Base-by-base conservation (phyloP, 176 grass and related monocot species). In the Poa annua region DNA sequence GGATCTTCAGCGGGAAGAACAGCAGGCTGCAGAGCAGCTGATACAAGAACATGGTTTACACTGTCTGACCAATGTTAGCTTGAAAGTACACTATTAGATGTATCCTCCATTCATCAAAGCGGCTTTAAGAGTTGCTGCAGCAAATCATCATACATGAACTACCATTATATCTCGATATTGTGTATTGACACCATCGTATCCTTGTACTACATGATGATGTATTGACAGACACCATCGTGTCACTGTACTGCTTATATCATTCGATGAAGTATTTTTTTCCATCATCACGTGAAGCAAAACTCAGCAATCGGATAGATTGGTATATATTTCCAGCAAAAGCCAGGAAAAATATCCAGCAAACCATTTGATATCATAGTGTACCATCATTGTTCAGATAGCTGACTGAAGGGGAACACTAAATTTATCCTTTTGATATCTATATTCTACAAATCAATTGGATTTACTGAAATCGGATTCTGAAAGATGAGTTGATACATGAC, bases 1-100 rank as follows among this genome's bases (percentile, higher is more conserved):
- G 15, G 48, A 77, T 92, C 25, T 92, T 89, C 36, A 11, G 76
- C 16, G 79, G 55, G 22, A 75, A 82, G 22, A 79, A 82, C 2
- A 15, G 44, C 26, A 69, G 11, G 3, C 22, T 70, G 45, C 85
- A 91, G 75, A 87, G 51, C 68, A 89, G 62, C 41, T 89, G 77
- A 89, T 39, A 0, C 2, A 65, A 26, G 3, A 66, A 88, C 54
- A 55, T 35, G 24, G 48, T 56, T 79, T 79, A 35, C 56, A 25
- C 2, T 67, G 24, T 66, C 34, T 88, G 66, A 74, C 34, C 39
- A 45, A 45, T 42, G 51, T 33, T 69, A 80, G 34, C 86, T 69
- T 15, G 79, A 21, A 0, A 5, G 24, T 3, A 29, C 22, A 29
- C 38, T 25, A 84, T n/a, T 48, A 78, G 19, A 66, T 76, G 33